A percentile compares a stretch with the other conserved stretches of the same genome.
These are phyloP conservation scores for Tanacetum coccineum DNA, from an alignment of 129 eudicot genomes.

Conservation along the genomic window DNA sequence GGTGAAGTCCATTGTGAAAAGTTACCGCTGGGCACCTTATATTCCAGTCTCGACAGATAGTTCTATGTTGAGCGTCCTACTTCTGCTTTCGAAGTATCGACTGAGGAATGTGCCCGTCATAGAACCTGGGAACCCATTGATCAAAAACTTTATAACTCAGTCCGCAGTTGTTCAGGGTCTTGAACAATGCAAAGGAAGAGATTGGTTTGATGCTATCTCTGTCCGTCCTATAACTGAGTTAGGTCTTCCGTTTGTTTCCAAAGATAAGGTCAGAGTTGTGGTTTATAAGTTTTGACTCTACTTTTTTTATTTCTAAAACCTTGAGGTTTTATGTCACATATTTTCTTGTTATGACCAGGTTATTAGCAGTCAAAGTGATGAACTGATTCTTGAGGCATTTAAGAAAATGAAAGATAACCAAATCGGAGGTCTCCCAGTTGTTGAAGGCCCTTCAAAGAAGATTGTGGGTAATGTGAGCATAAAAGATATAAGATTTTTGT, in stretches of 20 bases:
- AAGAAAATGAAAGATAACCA: constrained; percentile 82
- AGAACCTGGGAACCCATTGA: constrained; percentile 55
- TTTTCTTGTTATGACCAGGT: constrained; percentile 39
- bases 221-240: constrained; percentile 63
- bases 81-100: constrained; percentile 81
- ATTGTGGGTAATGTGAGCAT: constrained; percentile 88
- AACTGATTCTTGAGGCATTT: constrained; percentile 84
- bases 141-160: constrained; percentile 82
- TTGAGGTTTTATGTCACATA: not conserved
- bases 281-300: not conserved
- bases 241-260: constrained; percentile 84
- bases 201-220: constrained; percentile 88
- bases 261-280: constrained; percentile 43
- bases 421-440: constrained; percentile 91
- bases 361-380: constrained; percentile 48
- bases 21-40: constrained; percentile 81
- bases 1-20: constrained; percentile 77
- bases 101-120: constrained; percentile 87
- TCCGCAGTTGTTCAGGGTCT: constrained; percentile 94
- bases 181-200: constrained; percentile 77
- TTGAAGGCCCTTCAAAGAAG: constrained; percentile 67
- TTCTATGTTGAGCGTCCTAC: constrained; percentile 78
- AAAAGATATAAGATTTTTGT: constrained; percentile 74
- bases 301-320: not conserved
- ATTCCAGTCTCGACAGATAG: constrained; percentile 80